Base-by-base conservation (phyloP, 495 filamentous ascomycete species). In the Parmelia sp. region DNA sequence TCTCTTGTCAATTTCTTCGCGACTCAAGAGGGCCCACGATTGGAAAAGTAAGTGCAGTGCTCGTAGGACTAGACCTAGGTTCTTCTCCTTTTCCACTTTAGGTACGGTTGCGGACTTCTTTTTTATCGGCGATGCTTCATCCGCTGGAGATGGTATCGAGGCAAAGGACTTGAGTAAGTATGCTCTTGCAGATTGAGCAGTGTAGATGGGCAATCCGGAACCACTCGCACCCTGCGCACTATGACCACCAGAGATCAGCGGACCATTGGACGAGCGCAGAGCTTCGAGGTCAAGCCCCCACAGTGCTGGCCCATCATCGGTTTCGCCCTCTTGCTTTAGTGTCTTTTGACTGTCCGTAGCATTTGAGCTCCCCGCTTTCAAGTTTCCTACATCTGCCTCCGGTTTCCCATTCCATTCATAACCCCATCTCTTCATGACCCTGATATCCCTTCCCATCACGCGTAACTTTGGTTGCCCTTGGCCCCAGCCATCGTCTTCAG, bases 201-300 rank as follows among this genome's bases (percentile, higher is more conserved):
- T 84, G 66, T 89, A 83, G 14, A 92, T 88, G 31, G 87, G 84
- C 71, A 91, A 66, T 36, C 72, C 63, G 60, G 60, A 29, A 49
- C 71, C 73, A 56, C 69, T 57, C 23, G 64, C 51, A 37, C 39
- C 55, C 39, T 61, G 57, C 37, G 60, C 58, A 27, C 37, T 39
- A 40, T 64, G 60, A 45, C 60, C 59, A 44, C 62, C 58, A 39
- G 67, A 44, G 17, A 64, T 29, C 33, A 69, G 53, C 17, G 67
- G 56, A 11, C 63, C 57, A 40, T 65, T 66, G 0, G 74, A 74
- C 31, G 73, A 76, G 67, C 79, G 80, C 66, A 86, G 77, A 4
- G 83, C 80, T 70, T 92, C 89, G 4, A 90, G 74, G 74, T 95
- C 90, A 58, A 95, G 73, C 25, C 87, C 90, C 90, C 90, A 94